These are phyloP conservation scores for Ceratocystiopsis minuta DNA, from an alignment of 2,329 filamentous ascomycete genomes.

Conservation along the genomic window DNA sequence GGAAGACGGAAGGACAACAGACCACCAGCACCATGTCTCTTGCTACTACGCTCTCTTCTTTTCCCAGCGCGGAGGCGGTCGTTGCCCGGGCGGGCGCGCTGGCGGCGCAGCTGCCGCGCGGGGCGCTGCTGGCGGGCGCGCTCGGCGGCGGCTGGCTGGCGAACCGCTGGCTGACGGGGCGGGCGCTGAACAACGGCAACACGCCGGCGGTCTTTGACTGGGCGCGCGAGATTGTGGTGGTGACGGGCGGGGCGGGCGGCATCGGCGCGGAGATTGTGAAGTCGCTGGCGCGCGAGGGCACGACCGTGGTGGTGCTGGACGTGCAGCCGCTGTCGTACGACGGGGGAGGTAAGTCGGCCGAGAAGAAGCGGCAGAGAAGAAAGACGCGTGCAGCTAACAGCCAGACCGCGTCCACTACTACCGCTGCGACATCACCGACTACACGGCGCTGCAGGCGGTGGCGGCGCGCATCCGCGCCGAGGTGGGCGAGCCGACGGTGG, in stretches of 20 bases:
- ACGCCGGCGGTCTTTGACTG: neutral
- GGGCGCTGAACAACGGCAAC: neutral
- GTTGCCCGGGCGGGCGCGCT: neutral
- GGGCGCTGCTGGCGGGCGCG: no score
- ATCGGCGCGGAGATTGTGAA: neutral
- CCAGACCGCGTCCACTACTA: neutral
- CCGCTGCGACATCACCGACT: neutral
- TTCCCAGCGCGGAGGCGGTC: no score
- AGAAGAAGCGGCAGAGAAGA: no score
- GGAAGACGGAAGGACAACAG: no score
- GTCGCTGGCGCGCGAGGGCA: neutral
- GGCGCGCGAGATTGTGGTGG: neutral
- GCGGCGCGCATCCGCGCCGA: neutral
- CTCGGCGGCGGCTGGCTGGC: neutral
- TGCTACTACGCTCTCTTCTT: no score
- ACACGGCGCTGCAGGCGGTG: neutral
- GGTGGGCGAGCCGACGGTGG: neutral
- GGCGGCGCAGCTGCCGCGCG: neutral
- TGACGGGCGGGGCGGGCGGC: neutral
- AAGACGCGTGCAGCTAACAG: no score
- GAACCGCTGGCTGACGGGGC: neutral
- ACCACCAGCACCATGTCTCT: no score
- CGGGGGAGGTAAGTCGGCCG: no score
- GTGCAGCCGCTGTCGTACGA: neutral
- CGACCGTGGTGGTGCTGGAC: neutral